Evolutionary conservation across 371 early-diverging fungal genomes (phyloP), one percentile per base, ranked within the genome.

Genomic region (Haplosporangium sp.): DNA sequence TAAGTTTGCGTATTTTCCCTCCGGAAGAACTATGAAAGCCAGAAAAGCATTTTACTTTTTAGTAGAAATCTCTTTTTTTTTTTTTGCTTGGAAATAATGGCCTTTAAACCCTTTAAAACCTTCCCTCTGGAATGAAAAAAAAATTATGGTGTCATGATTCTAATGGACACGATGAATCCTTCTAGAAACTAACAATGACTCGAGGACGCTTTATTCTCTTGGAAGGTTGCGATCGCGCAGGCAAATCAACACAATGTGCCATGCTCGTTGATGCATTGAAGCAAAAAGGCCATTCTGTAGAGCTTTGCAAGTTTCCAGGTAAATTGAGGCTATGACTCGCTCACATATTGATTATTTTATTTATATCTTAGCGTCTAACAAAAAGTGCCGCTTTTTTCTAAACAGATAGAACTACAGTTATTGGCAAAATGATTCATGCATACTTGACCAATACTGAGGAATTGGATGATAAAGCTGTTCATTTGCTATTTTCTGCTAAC

Each of bases 401-500:
- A 48, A 48, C n/a, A 56, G 97, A 99, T 83, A 91, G 99, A 74
- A 94, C 94, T 7, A 97, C 98, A 1, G 83, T 87, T 35, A 96
- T 94, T 8, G 99, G 99, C 40, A 86, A 91, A 63, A 89, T 97
- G 86, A 96, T 99, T 63, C 90, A 99, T 82, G 83, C 85, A 3
- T 98, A 98, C 78, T 88, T 99, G 60, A 88, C 88, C 47, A 88
- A 89, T 56, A 81, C 88, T 27, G 82, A 82, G 37, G 88, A 94
- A 19, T 77, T 98, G 42, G 91, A 93, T 78, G 96, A 95, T 74
- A 92, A 94, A 57, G 93, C 96, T 5, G 91, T 97, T 35, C 99
- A 99, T 82, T 83, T 99, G 10, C 86, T 99, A 44, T 99, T 99
- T 83, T 95, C 98, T 34, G 97, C 97, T 3, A 99, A 99, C 87